Percentiles rank a stretch among this genome's conserved stretches.
Conservation (phyloP, 1,284 basidiomycete genomes). For the Cutaneotrichosporon spelunceum region DNA sequence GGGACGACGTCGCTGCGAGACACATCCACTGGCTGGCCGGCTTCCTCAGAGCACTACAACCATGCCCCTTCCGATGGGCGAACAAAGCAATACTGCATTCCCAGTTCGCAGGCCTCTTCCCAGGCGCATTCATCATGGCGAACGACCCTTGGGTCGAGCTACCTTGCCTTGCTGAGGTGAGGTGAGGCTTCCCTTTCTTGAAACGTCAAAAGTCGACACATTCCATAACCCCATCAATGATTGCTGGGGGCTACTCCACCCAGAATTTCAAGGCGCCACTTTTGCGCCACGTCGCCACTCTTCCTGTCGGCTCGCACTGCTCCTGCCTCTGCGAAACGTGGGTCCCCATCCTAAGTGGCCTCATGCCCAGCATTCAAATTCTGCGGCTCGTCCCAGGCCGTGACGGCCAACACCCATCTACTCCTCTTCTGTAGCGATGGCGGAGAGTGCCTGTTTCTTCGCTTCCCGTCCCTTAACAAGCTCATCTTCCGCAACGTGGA, state of each 20-base stretch:
- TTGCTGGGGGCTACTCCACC: no score
- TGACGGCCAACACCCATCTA: background rate
- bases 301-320: slow-evolving; percentile 7
- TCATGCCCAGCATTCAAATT: background rate
- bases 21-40: no score
- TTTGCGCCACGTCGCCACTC: slow-evolving; percentile 1
- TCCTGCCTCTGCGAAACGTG: slow-evolving; percentile 2
- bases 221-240: no score
- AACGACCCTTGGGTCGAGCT: no score
- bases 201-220: no score
- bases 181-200: no score
- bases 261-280: slow-evolving; percentile 8
- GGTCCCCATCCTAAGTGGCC: background rate
- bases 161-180: no score
- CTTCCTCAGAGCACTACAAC: no score
- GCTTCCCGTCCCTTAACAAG: background rate
- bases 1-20: background rate
- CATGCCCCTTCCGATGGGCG: no score
- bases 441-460: background rate
- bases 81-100: no score
- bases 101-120: no score
- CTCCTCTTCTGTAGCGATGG: background rate
- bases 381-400: slow-evolving; percentile 3
- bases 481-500: slow-evolving; percentile 11
- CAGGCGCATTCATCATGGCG: no score